Base-by-base conservation (phyloP, 139 green algal species). In the Micromonas pusilla region DNA sequence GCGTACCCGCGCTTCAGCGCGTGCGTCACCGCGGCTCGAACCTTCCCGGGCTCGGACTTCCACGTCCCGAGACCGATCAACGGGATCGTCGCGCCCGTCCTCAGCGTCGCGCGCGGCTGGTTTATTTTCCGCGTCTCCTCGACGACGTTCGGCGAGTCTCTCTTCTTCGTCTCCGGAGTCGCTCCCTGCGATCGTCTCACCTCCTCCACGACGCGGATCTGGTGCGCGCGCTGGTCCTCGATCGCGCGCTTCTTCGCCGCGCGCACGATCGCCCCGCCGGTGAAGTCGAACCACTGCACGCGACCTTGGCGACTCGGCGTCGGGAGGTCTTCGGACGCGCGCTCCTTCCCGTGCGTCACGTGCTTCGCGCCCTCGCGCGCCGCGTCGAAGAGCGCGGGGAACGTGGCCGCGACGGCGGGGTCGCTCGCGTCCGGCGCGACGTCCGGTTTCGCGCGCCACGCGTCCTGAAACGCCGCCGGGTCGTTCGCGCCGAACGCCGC, bases 1-100 rank as follows among this genome's bases (percentile, higher is more conserved):
- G 80, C 64, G 80, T 88, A 88, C 2, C 84, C 84, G 34, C 39
- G 78, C 66, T 80, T 70, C 67, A 84, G 39, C 23, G 80, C 75
- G 1, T 37, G 30, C 23, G 31, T 19, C 1, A 77, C 74, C 2
- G 75, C 67, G 25, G 67, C 26, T 28, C 67, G 37, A 9, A 84
- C 74, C 60, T 84, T 38, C 0, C 80, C 80, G 1, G 80, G 75
- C 60, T 84, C 37, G 20, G 77, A 79, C 67, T 85, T 84, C 84
- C 84, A 88, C 31, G 84, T 88, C 5, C 84, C 84, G 20, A 88
- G 72, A 2, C 84, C 84, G n/a, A 88, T 71, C 23, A 77, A 76
- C 2, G 84, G 84, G 26, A 88, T 88, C 23, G 52, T 65, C 13
- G 21, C 66, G 19, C 83, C 83, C 6, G 57, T 80, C 21, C 79